phyloP scores from a whole-genome alignment of 495 filamentous ascomycete genomes.

The Oleoguttula mirabilis region DNA sequence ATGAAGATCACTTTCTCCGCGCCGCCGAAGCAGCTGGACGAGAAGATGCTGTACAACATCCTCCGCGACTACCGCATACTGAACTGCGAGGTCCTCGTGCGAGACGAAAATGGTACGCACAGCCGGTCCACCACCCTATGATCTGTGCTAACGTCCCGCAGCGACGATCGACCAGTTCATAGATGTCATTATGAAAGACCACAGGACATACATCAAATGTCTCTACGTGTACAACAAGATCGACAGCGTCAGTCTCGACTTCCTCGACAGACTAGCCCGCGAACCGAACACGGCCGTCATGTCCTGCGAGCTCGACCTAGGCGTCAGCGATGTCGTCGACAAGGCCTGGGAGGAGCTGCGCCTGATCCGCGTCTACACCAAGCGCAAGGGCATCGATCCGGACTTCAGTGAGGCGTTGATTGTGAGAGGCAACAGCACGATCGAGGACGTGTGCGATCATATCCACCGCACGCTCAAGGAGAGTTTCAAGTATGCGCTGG shows the following conservation, averaged over 20 bases:
- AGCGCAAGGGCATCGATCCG: slow-evolving; percentile 81
- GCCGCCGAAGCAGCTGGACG: slow-evolving; percentile 80
- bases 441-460: slow-evolving; percentile 95
- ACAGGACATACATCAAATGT: slow-evolving; percentile 91
- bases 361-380: slow-evolving; percentile 90
- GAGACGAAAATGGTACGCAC: slow-evolving; percentile 72
- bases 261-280: slow-evolving; percentile 79
- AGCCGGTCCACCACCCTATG: background rate
- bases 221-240: slow-evolving; percentile 99
- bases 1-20: slow-evolving; percentile 96
- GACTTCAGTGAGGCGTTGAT: slow-evolving; percentile 91
- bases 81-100: slow-evolving; percentile 90
- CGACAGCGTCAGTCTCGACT: slow-evolving; percentile 86
- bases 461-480: slow-evolving; percentile 88
- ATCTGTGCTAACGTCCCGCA: slow-evolving; percentile 21
- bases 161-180: slow-evolving; percentile 97
- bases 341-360: slow-evolving; percentile 90
- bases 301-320: slow-evolving; percentile 94
- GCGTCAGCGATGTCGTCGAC: slow-evolving; percentile 92
- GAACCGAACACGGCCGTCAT: slow-evolving; percentile 93
- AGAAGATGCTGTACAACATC: slow-evolving; percentile 96
- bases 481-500: slow-evolving; percentile 95
- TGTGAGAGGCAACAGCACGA: slow-evolving; percentile 70
- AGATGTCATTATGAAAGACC: slow-evolving; percentile 98
- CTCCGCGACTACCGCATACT: slow-evolving; percentile 97